phyloP scores from a whole-genome alignment of 495 filamentous ascomycete species.

The Bombardia bombarda region DNA sequence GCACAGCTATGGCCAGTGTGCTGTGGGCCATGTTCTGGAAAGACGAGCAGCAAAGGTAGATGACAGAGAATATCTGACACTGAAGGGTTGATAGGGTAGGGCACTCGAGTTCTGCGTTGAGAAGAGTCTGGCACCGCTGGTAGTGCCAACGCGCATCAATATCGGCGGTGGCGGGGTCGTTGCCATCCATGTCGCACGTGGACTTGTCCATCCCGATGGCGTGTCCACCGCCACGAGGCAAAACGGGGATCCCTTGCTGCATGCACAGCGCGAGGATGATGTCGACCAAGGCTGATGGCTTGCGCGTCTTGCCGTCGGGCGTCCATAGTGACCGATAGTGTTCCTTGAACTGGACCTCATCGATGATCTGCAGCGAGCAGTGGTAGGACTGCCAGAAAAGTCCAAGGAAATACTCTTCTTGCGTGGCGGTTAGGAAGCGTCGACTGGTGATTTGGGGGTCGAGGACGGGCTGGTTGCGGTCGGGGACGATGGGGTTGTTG shows the following conservation, averaged over 20 bases:
- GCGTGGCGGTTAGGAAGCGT: constrained; percentile 17
- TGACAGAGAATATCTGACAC: constrained; percentile 46
- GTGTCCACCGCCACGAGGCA: constrained; percentile 16
- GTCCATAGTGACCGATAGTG: constrained; percentile 43
- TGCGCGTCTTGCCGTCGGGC: constrained; percentile 23
- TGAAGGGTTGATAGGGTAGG: constrained; percentile 45
- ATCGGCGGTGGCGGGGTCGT: too few relatives aligned
- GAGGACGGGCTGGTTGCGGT: not conserved
- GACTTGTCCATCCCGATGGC: constrained; percentile 7
- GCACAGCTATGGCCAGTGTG: constrained; percentile 32
- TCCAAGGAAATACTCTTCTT: constrained; percentile 43
- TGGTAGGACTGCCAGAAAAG: constrained; percentile 46
- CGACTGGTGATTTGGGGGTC: not conserved
- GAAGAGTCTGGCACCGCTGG: constrained; percentile 36
- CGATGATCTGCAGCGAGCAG: constrained; percentile 26
- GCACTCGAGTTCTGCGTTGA: constrained; percentile 39
- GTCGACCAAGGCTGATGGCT: constrained; percentile 45
- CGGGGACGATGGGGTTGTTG: not conserved
- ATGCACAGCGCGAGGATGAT: constrained; percentile 48
- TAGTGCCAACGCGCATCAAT: constrained; percentile 23
- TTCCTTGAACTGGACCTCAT: constrained; percentile 39
- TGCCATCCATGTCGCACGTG: constrained; percentile 8
- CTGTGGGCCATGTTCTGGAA: constrained; percentile 45
- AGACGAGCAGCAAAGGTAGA: constrained; percentile 50
- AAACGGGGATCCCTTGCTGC: constrained; percentile 38